Base-by-base conservation (phyloP, 148 eudicot species). In the Diospyros lotus region DNA sequence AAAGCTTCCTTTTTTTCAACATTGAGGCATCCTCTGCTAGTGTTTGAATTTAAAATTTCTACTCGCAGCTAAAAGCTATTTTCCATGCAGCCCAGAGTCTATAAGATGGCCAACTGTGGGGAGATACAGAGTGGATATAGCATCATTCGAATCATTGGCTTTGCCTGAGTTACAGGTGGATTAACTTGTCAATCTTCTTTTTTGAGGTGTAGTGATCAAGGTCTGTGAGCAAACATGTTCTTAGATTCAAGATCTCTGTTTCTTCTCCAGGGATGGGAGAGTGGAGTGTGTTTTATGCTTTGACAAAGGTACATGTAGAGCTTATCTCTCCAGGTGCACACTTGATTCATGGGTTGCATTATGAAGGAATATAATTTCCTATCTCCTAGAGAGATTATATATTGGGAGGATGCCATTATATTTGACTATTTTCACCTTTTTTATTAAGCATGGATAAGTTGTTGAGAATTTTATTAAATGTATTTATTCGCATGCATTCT, bases 91-190 rank as follows among this genome's bases (percentile, higher is more conserved):
- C 73, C 80, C 85, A 70, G 93, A 91, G 76, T 91, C 95, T 45
- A 17, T 59, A 4, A 82, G 82, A 77, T 94, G 98, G 98, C 98
- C 98, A 54, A 80, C 80, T 73, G 98, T 94, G 68, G 98, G 98
- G 46, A 84, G 91, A 65, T 94, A 88, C 78, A 88, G 69, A 69
- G 97, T 94, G 72, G 97, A 94, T 74, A 78, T 94, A 58, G 82
- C 95, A 74, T 88, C 98, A 39, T 94, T 94, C 74, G 98, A 94
- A 82, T 85, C 89, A 39, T 73, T 94, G 65, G 93, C 90, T 41
- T 79, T 94, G 88, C 93, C 98, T 18, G 93, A 87, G 82, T 82
- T 94, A 79, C 92, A 91, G 98, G 98, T 94, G 76, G 55, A 56
- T 78, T 64, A 58, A 72, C 68, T 71, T 64, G 39, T 71, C 66